Percentiles rank a stretch among this genome's conserved stretches.
Evolutionary conservation across 202 grass and related monocot species (phyloP).

Genomic region (Schoenoplectus triqueter): DNA sequence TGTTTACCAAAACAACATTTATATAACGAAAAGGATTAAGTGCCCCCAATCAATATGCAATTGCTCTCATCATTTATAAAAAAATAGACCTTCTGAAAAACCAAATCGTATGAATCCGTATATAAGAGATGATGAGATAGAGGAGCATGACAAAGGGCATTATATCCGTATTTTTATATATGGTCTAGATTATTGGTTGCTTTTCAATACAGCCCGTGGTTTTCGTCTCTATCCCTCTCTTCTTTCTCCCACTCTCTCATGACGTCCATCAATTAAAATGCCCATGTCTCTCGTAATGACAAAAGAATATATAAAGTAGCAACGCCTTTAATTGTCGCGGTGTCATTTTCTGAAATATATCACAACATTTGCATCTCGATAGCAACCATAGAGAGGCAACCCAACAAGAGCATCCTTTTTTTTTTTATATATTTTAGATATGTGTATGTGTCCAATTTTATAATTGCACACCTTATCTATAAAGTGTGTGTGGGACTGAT

Average conservation of each 20-base stretch:
- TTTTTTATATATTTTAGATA: neutral
- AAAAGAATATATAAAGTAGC: conserved; percentile 40
- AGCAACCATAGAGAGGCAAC: neutral
- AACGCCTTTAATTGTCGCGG: conserved; percentile 24
- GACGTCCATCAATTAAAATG: neutral
- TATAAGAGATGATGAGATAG: too few relatives aligned
- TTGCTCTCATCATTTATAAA: too few relatives aligned
- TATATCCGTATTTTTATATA: too few relatives aligned
- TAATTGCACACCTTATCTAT: conserved; percentile 31
- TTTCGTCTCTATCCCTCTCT: neutral
- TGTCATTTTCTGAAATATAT: conserved; percentile 39
- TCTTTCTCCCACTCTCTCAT: neutral
- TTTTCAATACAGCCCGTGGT: conserved; percentile 14
- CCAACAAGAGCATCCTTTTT: conserved; percentile 2
- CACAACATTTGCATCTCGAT: conserved; percentile 35
- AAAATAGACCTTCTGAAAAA: too few relatives aligned
- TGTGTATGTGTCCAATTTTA: neutral
- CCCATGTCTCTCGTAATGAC: conserved; percentile 34
- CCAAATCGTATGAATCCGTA: too few relatives aligned
- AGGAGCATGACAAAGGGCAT: too few relatives aligned
- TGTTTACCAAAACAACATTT: too few relatives aligned
- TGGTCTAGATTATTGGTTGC: neutral
- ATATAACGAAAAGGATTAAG: too few relatives aligned
- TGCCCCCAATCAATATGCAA: too few relatives aligned
- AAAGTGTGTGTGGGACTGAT: conserved; percentile 27